Percentiles rank a stretch among this genome's conserved stretches.
These are phyloP conservation scores for Geranium rotundifolium DNA, from an alignment of 345 rosid species.

Conservation along the genomic window DNA sequence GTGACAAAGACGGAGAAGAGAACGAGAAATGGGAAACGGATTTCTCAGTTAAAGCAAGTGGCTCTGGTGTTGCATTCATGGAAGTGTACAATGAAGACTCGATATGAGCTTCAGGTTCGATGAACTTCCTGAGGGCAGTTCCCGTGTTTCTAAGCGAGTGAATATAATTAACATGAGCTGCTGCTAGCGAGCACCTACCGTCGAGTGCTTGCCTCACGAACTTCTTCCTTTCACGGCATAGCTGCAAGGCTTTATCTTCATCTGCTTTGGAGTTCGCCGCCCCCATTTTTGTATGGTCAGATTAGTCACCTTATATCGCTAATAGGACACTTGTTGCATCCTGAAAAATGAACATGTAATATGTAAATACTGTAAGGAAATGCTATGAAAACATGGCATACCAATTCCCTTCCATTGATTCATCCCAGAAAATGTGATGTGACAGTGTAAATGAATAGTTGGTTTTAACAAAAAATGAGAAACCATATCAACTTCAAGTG, in stretches of 20 bases:
- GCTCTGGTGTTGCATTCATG: conserved; percentile 70
- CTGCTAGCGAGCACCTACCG: conserved; percentile 81
- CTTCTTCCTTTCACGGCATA: conserved; percentile 85
- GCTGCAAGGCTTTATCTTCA: conserved; percentile 80
- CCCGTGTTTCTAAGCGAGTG: conserved; percentile 64
- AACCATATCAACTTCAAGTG: too few species aligned
- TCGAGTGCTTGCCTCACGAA: conserved; percentile 85
- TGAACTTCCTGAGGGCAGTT: conserved; percentile 61
- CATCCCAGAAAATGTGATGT: too few species aligned
- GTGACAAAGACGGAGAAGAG: conserved; percentile 58
- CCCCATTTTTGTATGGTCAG: too few species aligned
- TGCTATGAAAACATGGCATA: too few species aligned
- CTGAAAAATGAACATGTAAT: conserved; percentile 2
- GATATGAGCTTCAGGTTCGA: conserved; percentile 53
- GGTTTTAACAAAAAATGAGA: too few species aligned
- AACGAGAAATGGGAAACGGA: conserved; percentile 50
- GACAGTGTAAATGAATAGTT: too few species aligned
- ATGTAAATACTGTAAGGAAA: too few species aligned
- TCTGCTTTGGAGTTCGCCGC: conserved; percentile 61
- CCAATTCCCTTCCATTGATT: too few species aligned
- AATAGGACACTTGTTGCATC: conserved; percentile 1
- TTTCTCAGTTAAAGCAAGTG: conserved; percentile 49
- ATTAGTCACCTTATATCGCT: too few species aligned
- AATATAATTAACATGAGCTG: conserved; percentile 60
- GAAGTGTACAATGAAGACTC: conserved; percentile 72